Evolutionary conservation across 2,329 filamentous ascomycete species (phyloP), one percentile per base, ranked within the genome.

Genomic region (Fusarium pseudograminearum): DNA sequence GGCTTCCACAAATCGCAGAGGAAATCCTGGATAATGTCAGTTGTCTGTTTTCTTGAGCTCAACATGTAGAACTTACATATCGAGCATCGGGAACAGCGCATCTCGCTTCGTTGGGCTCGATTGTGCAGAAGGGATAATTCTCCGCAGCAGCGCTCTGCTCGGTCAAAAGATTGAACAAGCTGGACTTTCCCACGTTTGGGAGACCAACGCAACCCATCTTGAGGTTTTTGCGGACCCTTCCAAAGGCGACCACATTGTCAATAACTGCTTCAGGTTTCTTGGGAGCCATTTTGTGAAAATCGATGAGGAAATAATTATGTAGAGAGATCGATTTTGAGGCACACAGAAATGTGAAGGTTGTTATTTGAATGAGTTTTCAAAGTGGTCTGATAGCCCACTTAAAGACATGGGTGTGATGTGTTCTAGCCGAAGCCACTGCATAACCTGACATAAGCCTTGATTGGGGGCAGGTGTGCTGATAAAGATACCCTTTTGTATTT

Each of bases 141-240:
- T 83, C 81, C 1, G 81, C 81, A 3, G 81, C 78, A 36, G 80
- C 81, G 71, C 78, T 82, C 76, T 83, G 81, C 73, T 83, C 79
- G 5, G 81, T 83, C 75, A 83, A 76, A 34, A 83, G 78, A 44
- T 83, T 83, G 74, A 83, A 83, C 64, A 83, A 66, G 46, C 78
- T 81, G n/a, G 79, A 81, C 66, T 83, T 83, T 50, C 81, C 81
- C 51, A 83, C 81, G 55, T 83, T 83, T 40, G 81, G 81, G 51
- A 83, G 75, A 45, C 81, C 81, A 31, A 83, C 81, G 67, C 81
- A 83, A 59, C 81, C 81, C 81, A 83, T 83, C 73, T 83, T 83
- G 14, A 83, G 77, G 72, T 83, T 83, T 70, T 81, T 82, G 60
- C 78, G 73, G 61, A 83, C 81, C 48, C 81, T 74, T 7, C 81